phyloP scores from a whole-genome alignment of 1,284 basidiomycete species.

The Puccinia coronata region DNA sequence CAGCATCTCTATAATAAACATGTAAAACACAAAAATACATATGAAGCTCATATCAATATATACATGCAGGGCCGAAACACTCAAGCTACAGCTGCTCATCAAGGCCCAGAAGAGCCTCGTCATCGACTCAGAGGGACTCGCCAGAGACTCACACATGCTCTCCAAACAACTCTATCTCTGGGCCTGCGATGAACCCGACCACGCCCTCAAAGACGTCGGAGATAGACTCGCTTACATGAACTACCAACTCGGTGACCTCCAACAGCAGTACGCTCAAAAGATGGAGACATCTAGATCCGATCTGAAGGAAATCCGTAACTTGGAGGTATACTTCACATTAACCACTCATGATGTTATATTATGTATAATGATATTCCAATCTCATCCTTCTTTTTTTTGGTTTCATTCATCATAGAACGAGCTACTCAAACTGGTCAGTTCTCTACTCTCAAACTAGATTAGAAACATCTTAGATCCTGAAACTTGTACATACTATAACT shows the following conservation, averaged over 20 bases:
- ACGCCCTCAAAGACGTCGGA: constrained; percentile 50
- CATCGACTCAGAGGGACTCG: constrained; percentile 51
- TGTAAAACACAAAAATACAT: background rate
- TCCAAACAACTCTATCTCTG: constrained; percentile 50
- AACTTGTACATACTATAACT: too few relatives aligned
- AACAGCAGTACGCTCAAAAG: constrained; percentile 31
- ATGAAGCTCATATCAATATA: background rate
- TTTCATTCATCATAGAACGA: constrained; percentile 6
- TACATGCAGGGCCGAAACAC: constrained; percentile 49
- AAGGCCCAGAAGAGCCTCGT: constrained; percentile 52
- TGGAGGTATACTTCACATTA: constrained; percentile 23
- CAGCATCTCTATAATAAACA: background rate
- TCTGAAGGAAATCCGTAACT: constrained; percentile 42
- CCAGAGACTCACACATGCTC: constrained; percentile 49
- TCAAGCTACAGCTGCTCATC: constrained; percentile 54
- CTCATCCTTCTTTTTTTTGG: background rate
- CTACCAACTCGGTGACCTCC: constrained; percentile 53
- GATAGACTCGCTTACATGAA: constrained; percentile 54
- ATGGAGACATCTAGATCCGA: constrained; percentile 36
- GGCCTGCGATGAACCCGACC: constrained; percentile 52
- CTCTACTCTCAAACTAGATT: constrained; percentile 49
- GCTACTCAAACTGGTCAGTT: constrained; percentile 27
- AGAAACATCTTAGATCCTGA: too few relatives aligned
- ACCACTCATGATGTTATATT: background rate
- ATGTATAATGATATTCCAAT: background rate